Conservation (phyloP, 1,284 basidiomycete species). For the Quambalaria eucalypti region DNA sequence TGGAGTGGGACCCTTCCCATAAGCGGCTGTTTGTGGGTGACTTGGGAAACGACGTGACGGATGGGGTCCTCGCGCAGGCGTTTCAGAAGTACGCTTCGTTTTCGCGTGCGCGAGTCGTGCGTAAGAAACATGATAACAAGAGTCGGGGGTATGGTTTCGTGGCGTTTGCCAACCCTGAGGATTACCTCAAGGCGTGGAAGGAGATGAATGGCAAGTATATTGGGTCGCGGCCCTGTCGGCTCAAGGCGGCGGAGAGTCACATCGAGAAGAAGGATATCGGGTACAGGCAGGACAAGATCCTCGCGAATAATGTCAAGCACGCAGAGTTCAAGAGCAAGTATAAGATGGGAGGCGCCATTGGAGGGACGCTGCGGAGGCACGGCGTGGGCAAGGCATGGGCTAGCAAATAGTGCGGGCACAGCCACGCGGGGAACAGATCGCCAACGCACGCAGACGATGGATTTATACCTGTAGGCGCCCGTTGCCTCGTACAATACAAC, state of each 20-base stretch:
- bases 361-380: constrained; percentile 24
- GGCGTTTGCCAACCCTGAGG: constrained; percentile 94
- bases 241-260: constrained; percentile 41
- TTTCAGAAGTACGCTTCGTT: constrained; percentile 84
- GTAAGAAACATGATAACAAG: constrained; percentile 72
- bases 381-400: constrained; percentile 20
- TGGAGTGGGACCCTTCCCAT: constrained; percentile 99
- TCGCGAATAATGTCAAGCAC: constrained; percentile 33
- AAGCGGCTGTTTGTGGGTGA: constrained; percentile 97
- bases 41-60: constrained; percentile 93
- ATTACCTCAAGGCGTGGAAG: constrained; percentile 97
- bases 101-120: constrained; percentile 84
- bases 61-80: constrained; percentile 80
- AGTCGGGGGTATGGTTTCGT: constrained; percentile 90
- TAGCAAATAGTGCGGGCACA: constrained; percentile 22
- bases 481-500: no score
- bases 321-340: constrained; percentile 23
- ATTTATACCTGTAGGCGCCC: no score
- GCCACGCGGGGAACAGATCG: not conserved
- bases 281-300: constrained; percentile 37
- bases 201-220: constrained; percentile 81
- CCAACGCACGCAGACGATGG: no score
- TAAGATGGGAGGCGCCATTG: constrained; percentile 44
- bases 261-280: constrained; percentile 37
- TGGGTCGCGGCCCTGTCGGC: constrained; percentile 36